These are phyloP conservation scores for Tolypocladium capitatum DNA, from an alignment of 2,329 filamentous ascomycete genomes.

Conservation along the genomic window DNA sequence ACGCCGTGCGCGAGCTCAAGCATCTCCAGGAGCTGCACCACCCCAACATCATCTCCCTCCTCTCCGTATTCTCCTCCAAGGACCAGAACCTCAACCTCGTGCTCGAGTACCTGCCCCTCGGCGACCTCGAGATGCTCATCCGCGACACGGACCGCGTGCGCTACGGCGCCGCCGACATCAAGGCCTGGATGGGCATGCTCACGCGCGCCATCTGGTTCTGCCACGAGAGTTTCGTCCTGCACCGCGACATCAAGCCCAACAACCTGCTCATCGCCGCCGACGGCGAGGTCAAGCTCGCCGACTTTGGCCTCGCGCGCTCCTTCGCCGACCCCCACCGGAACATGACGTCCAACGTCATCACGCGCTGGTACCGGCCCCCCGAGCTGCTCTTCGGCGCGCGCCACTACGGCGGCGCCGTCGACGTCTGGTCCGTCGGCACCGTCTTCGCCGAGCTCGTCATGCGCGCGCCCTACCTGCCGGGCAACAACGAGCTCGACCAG, in stretches of 20 bases:
- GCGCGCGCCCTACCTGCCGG: conserved; percentile 70
- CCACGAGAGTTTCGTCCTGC: conserved; percentile 84
- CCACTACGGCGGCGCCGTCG: conserved; percentile 82
- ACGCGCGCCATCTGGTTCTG: conserved; percentile 88
- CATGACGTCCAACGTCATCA: conserved; percentile 95
- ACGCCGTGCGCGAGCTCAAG: conserved; percentile 91
- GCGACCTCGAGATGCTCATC: conserved; percentile 89
- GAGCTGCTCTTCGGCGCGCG: conserved; percentile 84
- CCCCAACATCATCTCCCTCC: conserved; percentile 86
- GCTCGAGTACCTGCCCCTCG: conserved; percentile 83
- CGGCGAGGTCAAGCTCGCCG: conserved; percentile 86
- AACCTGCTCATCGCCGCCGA: conserved; percentile 90
- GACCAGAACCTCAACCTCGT: conserved; percentile 95
- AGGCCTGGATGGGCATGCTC: conserved; percentile 99
- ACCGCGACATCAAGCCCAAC: conserved; percentile 98
- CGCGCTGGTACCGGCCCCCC: conserved; percentile 89
- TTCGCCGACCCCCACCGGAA: conserved; percentile 78
- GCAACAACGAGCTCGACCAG: conserved; percentile 76
- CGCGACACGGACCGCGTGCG: conserved; percentile 65
- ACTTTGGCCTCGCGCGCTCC: conserved; percentile 86
- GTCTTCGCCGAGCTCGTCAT: conserved; percentile 87
- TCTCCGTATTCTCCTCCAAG: conserved; percentile 89
- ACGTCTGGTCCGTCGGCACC: conserved; percentile 86
- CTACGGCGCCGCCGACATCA: conserved; percentile 83
- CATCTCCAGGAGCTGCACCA: conserved; percentile 89